phyloP scores from a whole-genome alignment of 768 basidiomycete genomes.

The Scleroderma citrinum region DNA sequence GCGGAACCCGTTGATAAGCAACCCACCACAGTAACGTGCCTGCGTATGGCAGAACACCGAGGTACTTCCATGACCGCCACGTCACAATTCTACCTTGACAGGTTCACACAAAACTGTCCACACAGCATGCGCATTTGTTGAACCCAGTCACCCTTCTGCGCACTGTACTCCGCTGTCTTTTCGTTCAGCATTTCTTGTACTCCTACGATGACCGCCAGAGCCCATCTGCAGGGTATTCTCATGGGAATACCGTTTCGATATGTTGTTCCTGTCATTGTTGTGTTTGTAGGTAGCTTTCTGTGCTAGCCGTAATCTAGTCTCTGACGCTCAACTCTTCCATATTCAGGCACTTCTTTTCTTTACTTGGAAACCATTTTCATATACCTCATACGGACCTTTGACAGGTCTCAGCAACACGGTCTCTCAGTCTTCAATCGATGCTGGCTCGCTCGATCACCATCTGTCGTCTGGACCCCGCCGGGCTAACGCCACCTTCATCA shows the following conservation, averaged over 20 bases:
- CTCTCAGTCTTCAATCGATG: not conserved
- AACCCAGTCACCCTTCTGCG: not conserved
- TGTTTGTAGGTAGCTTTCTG: constrained; percentile 15
- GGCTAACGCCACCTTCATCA: constrained; percentile 58
- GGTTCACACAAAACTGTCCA: too few species aligned
- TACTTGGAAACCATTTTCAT: not conserved
- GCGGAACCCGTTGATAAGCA: too few species aligned
- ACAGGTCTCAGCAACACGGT: not conserved
- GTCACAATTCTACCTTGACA: too few species aligned
- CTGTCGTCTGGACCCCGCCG: constrained; percentile 2
- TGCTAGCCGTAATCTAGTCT: not conserved
- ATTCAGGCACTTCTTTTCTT: constrained; percentile 15
- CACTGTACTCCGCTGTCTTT: too few species aligned
- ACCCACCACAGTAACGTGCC: too few species aligned
- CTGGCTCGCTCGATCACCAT: not conserved
- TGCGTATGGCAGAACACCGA: too few species aligned
- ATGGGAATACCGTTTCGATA: constrained; percentile 19
- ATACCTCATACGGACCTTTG: constrained; percentile 1
- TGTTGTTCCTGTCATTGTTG: constrained; percentile 8
- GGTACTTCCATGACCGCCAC: too few species aligned
- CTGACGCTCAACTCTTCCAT: not conserved
- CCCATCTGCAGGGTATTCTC: not conserved
- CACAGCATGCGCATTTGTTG: not conserved
- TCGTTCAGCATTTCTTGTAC: not conserved
- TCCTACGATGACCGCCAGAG: not conserved